Base-by-base conservation (phyloP, 305 asterid genomes). In the Ajuga reptans region DNA sequence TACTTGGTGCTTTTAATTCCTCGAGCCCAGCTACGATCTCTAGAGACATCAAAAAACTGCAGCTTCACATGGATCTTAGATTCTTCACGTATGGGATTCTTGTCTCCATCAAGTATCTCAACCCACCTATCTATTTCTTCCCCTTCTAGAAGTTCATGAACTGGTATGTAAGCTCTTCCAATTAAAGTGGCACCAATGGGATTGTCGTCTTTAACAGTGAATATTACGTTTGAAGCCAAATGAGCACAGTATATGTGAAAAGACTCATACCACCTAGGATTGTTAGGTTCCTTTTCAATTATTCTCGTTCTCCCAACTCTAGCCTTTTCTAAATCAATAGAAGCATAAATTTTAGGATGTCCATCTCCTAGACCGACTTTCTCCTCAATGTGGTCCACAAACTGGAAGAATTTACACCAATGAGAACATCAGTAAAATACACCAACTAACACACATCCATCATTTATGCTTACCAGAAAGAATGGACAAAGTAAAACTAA, bases 101-200 rank as follows among this genome's bases (percentile, higher is more conserved):
- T 86, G 4, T 89, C 86, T 41, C 61, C 72, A 68, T 91, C 95
- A 12, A 91, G 75, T 60, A 91, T 85, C 77, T 91, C 96, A 39
- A 89, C 85, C 98, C 96, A 87, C 80, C 80, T 76, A 64, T 91
- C 98, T 5, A 89, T 33, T 72, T 86, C 96, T 68, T 91, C 96
- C 39, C 89, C 96, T 37, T 89, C 95, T 67, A 86, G 8, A 47
- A 92, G 83, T 53, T 89, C 98, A 1, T 61, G 12, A 51, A 83
- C 96, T 0, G 96, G 91, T 7, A 92, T 76, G 66, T 87, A 89
- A 52, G 96, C 98, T 79, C 98, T 79, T 68, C 98, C 98, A 15
- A 91, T 86, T 60, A 91, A 74, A 43, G 96, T 91, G 66, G 98
- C 95, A 37, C 96, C 98, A 49, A 92, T 86, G 61, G 96, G 90